phyloP scores from a whole-genome alignment of 2,329 filamentous ascomycete genomes.

The Cladosporium sp. region DNA sequence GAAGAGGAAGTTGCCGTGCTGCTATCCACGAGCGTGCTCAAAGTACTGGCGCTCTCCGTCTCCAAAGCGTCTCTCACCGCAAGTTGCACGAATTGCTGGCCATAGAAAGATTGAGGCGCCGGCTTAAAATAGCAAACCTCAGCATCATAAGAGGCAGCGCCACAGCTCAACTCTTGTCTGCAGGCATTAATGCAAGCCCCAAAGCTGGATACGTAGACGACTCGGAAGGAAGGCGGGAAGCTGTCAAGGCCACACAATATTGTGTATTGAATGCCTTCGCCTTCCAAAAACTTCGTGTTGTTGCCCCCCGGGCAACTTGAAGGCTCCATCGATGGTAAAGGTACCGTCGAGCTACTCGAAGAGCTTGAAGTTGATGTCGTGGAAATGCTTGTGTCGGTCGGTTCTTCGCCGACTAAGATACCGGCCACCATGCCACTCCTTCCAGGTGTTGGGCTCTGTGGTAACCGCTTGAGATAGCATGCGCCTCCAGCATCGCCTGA shows the following conservation, averaged over 20 bases:
- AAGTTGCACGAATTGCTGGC: neutral
- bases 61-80: neutral
- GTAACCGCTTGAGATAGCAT: slow-evolving; percentile 12
- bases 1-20: too few relatives aligned
- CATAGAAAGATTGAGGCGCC: neutral
- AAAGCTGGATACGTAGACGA: neutral
- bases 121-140: neutral
- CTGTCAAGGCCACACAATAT: neutral
- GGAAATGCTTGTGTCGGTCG: neutral
- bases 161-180: neutral
- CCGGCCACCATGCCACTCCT: slow-evolving; percentile 2
- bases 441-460: slow-evolving; percentile 6
- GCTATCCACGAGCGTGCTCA: too few relatives aligned
- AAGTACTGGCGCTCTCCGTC: neutral
- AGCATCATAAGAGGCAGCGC: neutral
- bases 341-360: neutral
- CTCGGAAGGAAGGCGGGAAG: neutral
- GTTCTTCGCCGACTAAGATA: neutral
- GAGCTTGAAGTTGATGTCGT: neutral
- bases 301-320: neutral
- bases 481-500: neutral
- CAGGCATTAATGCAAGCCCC: neutral
- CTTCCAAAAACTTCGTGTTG: neutral
- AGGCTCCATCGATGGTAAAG: neutral
- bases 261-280: neutral